These are phyloP conservation scores for Trichoderma lentiforme DNA, from an alignment of 2,329 filamentous ascomycete species.

Conservation along the genomic window DNA sequence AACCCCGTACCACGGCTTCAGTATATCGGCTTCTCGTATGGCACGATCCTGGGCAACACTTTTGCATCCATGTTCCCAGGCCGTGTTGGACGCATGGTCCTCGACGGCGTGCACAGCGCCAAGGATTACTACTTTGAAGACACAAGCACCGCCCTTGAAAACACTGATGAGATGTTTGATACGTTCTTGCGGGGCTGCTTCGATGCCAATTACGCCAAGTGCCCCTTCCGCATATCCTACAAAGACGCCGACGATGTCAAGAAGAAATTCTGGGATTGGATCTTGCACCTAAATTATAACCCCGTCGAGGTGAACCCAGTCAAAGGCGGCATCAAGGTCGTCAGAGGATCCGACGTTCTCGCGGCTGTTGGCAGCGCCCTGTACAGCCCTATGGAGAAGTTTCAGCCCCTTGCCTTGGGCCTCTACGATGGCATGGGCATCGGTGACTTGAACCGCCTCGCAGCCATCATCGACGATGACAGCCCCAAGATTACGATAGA, in stretches of 20 bases:
- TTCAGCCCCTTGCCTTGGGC: slow-evolving; percentile 13
- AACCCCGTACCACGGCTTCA: slow-evolving; percentile 30
- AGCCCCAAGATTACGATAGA: slow-evolving; percentile 8
- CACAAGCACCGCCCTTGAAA: slow-evolving; percentile 31
- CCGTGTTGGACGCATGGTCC: slow-evolving; percentile 39
- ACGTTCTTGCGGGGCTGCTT: slow-evolving; percentile 37
- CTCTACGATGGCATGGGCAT: slow-evolving; percentile 21
- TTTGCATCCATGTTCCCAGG: slow-evolving; percentile 35
- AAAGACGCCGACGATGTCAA: slow-evolving; percentile 24
- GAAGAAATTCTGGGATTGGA: slow-evolving; percentile 30
- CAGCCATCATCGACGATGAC: not conserved
- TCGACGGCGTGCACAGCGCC: slow-evolving; percentile 38
- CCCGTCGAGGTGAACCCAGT: slow-evolving; percentile 25
- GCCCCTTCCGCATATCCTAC: slow-evolving; percentile 30
- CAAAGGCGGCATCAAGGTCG: slow-evolving; percentile 23
- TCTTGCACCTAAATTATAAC: slow-evolving; percentile 26
- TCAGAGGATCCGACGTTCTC: slow-evolving; percentile 32
- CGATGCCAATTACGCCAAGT: slow-evolving; percentile 24
- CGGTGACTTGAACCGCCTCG: slow-evolving; percentile 16
- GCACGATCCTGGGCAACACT: slow-evolving; percentile 32
- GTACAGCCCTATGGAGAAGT: slow-evolving; percentile 28
- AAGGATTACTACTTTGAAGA: slow-evolving; percentile 32
- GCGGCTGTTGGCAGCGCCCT: slow-evolving; percentile 28
- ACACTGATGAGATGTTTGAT: slow-evolving; percentile 35
- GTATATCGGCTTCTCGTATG: slow-evolving; percentile 50